These are phyloP conservation scores for Musa itinerans DNA, from an alignment of 176 grass and related monocot species.

Conservation along the genomic window DNA sequence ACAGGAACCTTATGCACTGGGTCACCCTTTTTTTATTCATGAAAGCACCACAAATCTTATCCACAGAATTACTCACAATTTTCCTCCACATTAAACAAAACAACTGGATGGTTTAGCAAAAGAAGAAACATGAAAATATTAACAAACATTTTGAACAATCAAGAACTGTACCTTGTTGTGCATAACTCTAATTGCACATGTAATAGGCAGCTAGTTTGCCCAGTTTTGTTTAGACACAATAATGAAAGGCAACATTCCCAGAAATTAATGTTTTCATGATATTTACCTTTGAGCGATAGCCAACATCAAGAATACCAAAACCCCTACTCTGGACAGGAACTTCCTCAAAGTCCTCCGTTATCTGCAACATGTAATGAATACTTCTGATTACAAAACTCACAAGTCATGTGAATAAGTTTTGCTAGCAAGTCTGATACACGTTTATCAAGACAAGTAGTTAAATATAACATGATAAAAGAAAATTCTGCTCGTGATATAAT, in stretches of 20 bases:
- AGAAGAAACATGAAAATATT: background rate
- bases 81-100: too few species aligned
- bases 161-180: background rate
- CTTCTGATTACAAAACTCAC: background rate
- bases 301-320: slow-evolving; percentile 92
- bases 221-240: background rate
- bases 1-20: too few species aligned
- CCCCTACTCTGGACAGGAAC: slow-evolving; percentile 80
- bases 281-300: slow-evolving; percentile 75
- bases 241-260: background rate
- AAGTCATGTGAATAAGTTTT: background rate
- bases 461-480: too few species aligned
- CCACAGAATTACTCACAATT: too few species aligned
- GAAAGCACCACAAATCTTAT: too few species aligned
- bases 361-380: slow-evolving; percentile 33
- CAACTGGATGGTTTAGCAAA: background rate
- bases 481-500: too few species aligned
- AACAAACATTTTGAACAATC: background rate
- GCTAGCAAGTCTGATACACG: background rate
- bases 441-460: too few species aligned
- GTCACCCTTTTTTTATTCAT: too few species aligned
- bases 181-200: background rate
- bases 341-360: slow-evolving; percentile 91
- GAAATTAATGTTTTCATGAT: background rate
- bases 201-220: background rate